These are phyloP conservation scores for Aegilops umbellulata DNA, from an alignment of 176 grass and related monocot species.

Conservation along the genomic window DNA sequence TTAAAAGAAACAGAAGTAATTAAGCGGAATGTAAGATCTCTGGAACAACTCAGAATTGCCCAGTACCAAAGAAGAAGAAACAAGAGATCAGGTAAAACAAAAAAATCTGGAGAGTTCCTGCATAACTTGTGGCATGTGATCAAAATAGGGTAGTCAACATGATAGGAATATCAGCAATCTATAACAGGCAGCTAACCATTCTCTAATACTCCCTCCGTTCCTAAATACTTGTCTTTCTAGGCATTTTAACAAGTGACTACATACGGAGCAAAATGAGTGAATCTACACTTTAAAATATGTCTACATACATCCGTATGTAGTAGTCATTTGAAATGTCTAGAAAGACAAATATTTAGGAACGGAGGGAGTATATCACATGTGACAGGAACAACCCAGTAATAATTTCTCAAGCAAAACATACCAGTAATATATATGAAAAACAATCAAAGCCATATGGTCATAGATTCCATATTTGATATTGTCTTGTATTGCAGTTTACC, in stretches of 20 bases:
- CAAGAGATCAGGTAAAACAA: neutral
- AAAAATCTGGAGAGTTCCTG: neutral
- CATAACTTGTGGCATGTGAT: neutral
- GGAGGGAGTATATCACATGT: neutral
- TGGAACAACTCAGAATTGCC: neutral
- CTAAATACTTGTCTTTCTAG: too few relatives aligned
- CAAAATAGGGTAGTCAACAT: neutral
- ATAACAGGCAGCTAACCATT: neutral
- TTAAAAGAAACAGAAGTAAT: neutral
- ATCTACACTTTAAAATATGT: too few relatives aligned
- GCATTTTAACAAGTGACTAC: too few relatives aligned
- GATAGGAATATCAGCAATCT: neutral
- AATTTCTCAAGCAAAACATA: neutral
- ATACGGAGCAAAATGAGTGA: too few relatives aligned
- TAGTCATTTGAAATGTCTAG: too few relatives aligned
- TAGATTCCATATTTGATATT: slow-evolving; percentile 4
- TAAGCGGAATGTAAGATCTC: neutral
- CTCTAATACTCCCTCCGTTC: too few relatives aligned
- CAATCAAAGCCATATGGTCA: neutral
- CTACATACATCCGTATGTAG: too few relatives aligned
- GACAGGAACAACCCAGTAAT: neutral
- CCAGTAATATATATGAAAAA: neutral
- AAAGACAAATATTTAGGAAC: too few relatives aligned
- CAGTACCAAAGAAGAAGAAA: neutral
- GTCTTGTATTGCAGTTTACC: slow-evolving; percentile 24